phyloP scores from a whole-genome alignment of 1,139 yeast genomes.

The Yamadazyma oceani region DNA sequence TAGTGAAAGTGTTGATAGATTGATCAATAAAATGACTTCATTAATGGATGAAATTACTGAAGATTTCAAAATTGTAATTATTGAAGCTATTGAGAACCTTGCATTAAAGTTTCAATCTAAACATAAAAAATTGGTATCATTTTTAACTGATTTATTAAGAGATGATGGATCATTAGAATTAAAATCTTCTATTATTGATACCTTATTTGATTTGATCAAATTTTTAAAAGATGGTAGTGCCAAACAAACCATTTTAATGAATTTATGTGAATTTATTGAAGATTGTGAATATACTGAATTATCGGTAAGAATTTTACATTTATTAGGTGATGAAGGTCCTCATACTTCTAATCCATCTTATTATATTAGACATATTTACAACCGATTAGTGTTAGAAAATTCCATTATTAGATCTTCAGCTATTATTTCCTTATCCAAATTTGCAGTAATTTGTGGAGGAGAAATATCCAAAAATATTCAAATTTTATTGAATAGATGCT shows the following conservation, averaged over 20 bases:
- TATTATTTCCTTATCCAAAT: constrained; percentile 86
- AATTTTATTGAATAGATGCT: constrained; percentile 77
- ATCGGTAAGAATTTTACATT: constrained; percentile 84
- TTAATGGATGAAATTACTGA: constrained; percentile 94
- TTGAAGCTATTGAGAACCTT: constrained; percentile 90
- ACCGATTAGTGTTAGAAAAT: constrained; percentile 93
- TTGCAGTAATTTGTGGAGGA: constrained; percentile 77
- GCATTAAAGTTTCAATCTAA: constrained; percentile 93
- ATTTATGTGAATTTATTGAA: constrained; percentile 94
- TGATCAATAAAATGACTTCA: constrained; percentile 82
- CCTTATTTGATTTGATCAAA: constrained; percentile 83
- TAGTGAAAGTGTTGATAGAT: constrained; percentile 79
- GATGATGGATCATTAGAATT: constrained; percentile 88
- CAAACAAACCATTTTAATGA: constrained; percentile 82
- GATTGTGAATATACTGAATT: constrained; percentile 97
- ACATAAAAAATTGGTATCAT: constrained; percentile 77
- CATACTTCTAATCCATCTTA: constrained; percentile 80
- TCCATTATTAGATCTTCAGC: constrained; percentile 96
- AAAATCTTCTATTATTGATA: constrained; percentile 87
- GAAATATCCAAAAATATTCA: constrained; percentile 67
- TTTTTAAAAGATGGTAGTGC: constrained; percentile 74
- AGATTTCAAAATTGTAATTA: constrained; percentile 91
- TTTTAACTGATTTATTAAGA: constrained; percentile 80
- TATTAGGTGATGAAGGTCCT: constrained; percentile 95
- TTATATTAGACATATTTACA: constrained; percentile 93